Conservation (phyloP, 2,329 filamentous ascomycete species). For the Diaporthe vexans region DNA sequence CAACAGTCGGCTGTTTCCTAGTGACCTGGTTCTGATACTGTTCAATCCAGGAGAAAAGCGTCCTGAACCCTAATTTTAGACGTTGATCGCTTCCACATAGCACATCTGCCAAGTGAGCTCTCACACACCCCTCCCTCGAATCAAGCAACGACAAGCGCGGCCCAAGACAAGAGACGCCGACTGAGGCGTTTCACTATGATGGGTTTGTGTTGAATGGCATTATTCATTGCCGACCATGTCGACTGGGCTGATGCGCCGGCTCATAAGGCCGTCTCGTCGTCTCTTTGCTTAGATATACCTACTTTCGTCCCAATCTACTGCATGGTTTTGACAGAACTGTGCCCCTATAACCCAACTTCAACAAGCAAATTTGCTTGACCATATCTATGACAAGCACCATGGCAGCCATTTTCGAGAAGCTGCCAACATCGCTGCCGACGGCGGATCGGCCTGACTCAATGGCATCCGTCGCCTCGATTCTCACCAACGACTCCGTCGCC, state of each 20-base stretch:
- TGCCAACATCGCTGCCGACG: constrained; percentile 25
- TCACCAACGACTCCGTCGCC: constrained; percentile 32
- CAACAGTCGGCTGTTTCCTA: constrained; percentile 30
- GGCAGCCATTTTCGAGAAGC: constrained; percentile 33
- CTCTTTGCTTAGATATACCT: not conserved
- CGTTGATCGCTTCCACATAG: constrained; percentile 22
- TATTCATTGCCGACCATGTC: constrained; percentile 29
- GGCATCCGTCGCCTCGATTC: constrained; percentile 27
- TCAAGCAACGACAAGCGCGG: constrained; percentile 22
- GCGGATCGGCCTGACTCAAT: constrained; percentile 34
- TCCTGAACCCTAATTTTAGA: constrained; percentile 28
- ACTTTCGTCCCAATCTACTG: constrained; percentile 27
- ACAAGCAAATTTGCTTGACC: constrained; percentile 6
- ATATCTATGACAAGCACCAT: constrained; percentile 28
- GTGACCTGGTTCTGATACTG: constrained; percentile 29
- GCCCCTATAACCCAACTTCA: not conserved
- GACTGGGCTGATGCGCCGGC: constrained; percentile 20
- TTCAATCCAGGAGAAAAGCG: constrained; percentile 21
- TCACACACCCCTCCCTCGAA: constrained; percentile 32
- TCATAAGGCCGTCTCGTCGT: constrained; percentile 27
- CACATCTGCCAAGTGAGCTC: constrained; percentile 29
- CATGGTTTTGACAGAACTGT: constrained; percentile 23
- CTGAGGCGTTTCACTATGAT: constrained; percentile 29
- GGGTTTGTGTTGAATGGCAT: constrained; percentile 18
- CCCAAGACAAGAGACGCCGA: constrained; percentile 28